These are phyloP conservation scores for Paecilomyces formosus DNA, from an alignment of 2,329 filamentous ascomycete species.

Conservation along the genomic window DNA sequence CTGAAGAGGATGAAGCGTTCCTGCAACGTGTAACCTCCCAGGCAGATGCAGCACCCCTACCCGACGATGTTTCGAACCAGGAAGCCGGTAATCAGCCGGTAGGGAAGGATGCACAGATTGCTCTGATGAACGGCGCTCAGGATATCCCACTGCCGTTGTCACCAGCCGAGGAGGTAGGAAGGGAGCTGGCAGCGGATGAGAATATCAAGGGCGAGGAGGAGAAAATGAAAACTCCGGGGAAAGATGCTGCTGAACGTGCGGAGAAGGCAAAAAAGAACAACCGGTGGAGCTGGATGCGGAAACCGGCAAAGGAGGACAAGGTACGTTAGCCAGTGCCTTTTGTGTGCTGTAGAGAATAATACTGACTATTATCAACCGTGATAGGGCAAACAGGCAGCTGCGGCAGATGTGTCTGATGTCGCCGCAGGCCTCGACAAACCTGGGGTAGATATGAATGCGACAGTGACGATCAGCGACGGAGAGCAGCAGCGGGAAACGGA, in stretches of 20 bases:
- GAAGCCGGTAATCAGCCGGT: constrained; percentile 3
- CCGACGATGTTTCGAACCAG: constrained; percentile 8
- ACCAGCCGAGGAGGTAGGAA: constrained; percentile 36
- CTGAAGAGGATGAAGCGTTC: constrained; percentile 55
- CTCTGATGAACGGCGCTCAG: constrained; percentile 38
- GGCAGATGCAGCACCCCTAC: constrained; percentile 15
- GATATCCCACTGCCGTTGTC: constrained; percentile 45
- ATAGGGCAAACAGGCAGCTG: constrained; percentile 19
- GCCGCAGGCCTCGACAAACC: constrained; percentile 17
- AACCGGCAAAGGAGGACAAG: constrained; percentile 18
- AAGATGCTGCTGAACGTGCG: not conserved
- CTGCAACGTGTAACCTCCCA: constrained; percentile 44
- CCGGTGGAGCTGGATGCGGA: constrained; percentile 26
- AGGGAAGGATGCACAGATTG: constrained; percentile 39
- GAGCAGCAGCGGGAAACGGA: constrained; percentile 53
- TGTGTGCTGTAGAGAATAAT: not conserved
- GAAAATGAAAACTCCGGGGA: not conserved
- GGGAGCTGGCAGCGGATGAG: constrained; percentile 23
- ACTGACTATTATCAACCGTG: not conserved
- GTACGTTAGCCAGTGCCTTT: constrained; percentile 8
- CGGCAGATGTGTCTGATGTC: constrained; percentile 18
- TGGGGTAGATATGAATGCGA: constrained; percentile 23
- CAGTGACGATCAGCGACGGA: constrained; percentile 30
- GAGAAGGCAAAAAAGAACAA: constrained; percentile 4
- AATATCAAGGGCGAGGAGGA: constrained; percentile 22